phyloP scores from a whole-genome alignment of 2,329 filamentous ascomycete species.

The Lachnellula cervina region DNA sequence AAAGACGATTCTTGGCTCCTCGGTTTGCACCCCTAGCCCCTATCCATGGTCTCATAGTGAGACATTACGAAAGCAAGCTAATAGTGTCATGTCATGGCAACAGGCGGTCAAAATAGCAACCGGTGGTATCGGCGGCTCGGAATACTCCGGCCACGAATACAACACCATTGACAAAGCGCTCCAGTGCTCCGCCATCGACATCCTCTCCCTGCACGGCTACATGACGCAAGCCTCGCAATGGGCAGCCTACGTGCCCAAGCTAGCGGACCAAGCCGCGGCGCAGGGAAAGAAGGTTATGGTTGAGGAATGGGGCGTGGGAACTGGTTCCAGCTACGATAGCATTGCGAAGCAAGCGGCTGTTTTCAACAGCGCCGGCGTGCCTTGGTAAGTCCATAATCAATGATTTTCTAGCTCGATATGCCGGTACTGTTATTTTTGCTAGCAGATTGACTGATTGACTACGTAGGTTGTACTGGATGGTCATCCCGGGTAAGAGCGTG shows the following conservation, averaged over 20 bases:
- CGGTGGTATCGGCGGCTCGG: conserved; percentile 9
- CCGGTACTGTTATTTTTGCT: neutral
- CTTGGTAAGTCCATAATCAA: neutral
- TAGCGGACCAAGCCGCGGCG: neutral
- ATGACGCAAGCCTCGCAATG: conserved; percentile 7
- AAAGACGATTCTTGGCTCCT: conserved; percentile 5
- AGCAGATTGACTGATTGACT: neutral
- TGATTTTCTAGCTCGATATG: neutral
- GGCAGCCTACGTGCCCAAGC: conserved; percentile 3
- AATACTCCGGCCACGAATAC: conserved; percentile 8
- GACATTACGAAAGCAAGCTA: neutral
- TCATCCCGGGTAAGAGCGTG: neutral
- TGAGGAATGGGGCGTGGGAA: conserved; percentile 13
- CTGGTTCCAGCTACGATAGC: neutral
- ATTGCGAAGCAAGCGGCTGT: conserved; percentile 8
- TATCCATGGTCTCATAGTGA: neutral
- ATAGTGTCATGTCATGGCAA: neutral
- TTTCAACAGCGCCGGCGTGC: conserved; percentile 7
- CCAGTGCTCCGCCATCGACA: conserved; percentile 8
- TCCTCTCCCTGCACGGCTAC: conserved; percentile 12
- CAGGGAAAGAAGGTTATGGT: conserved; percentile 6
- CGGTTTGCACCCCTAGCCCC: neutral
- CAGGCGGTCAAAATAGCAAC: conserved; percentile 9
- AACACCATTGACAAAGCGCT: conserved; percentile 11
- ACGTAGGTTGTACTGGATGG: neutral